These are phyloP conservation scores for Trifolium fragiferum DNA, from an alignment of 306 rosid genomes.

Conservation along the genomic window DNA sequence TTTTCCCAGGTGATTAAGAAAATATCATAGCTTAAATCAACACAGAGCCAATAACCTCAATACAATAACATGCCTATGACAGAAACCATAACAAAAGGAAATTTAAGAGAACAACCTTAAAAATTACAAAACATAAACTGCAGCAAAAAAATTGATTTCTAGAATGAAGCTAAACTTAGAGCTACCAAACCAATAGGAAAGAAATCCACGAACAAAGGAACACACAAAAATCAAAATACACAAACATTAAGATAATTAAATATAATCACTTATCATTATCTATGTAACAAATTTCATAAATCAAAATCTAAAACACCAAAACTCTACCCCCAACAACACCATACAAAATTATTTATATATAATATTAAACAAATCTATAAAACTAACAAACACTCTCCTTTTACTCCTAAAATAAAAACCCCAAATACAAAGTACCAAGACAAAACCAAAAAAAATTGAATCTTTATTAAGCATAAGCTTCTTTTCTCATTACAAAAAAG, in stretches of 20 bases:
- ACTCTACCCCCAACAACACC: not conserved
- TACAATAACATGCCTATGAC: too few species aligned
- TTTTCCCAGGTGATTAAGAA: too few species aligned
- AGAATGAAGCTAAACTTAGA: too few species aligned
- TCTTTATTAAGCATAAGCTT: slow-evolving; percentile 52
- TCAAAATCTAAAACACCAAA: not conserved
- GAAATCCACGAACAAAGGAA: not conserved
- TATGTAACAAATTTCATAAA: not conserved
- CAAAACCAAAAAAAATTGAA: not conserved
- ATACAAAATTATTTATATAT: not conserved
- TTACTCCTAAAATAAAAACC: slow-evolving; percentile 14
- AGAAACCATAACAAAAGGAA: too few species aligned
- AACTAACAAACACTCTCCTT: not conserved
- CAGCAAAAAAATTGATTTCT: too few species aligned
- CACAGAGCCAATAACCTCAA: too few species aligned
- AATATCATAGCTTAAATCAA: too few species aligned
- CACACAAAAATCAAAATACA: not conserved
- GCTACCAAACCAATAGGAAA: too few species aligned
- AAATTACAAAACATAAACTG: too few species aligned
- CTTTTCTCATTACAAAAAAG: slow-evolving; percentile 54
- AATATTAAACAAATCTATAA: not conserved
- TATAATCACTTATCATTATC: not conserved
- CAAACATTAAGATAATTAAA: not conserved
- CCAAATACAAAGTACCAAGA: not conserved
- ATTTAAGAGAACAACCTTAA: too few species aligned